phyloP scores from a whole-genome alignment of 306 rosid genomes.

The Pyrus communis region DNA sequence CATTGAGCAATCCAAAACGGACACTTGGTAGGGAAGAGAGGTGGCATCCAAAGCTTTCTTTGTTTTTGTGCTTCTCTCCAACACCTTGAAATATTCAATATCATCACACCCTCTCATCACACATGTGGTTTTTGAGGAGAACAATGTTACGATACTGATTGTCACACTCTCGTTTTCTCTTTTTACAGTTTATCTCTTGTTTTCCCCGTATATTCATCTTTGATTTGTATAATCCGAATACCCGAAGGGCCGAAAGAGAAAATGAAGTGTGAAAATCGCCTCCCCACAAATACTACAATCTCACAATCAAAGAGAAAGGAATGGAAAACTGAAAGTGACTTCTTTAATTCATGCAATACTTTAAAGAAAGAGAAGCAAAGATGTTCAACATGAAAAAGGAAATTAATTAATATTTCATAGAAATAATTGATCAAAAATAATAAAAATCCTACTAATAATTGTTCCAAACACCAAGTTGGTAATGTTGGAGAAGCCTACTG shows the following conservation, averaged over 20 bases:
- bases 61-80: not conserved
- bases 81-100: too few relatives aligned
- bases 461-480: slow-evolving; percentile 54
- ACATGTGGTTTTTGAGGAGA: slow-evolving; percentile 18
- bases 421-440: slow-evolving; percentile 27
- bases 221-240: too few relatives aligned
- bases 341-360: slow-evolving; percentile 47
- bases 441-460: slow-evolving; percentile 14
- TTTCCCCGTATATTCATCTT: too few relatives aligned
- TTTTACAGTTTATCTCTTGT: not conserved
- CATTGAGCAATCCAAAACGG: slow-evolving; percentile 27
- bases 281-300: not conserved
- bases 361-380: slow-evolving; percentile 32
- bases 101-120: not conserved
- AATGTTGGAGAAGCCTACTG: slow-evolving; percentile 84
- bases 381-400: slow-evolving; percentile 43
- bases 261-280: not conserved
- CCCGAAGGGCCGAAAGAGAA: not conserved
- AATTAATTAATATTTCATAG: slow-evolving; percentile 39
- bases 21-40: slow-evolving; percentile 18
- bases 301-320: slow-evolving; percentile 21
- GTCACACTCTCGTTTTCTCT: too few relatives aligned
- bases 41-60: slow-evolving; percentile 44
- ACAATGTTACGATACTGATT: too few relatives aligned
- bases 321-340: slow-evolving; percentile 22